phyloP scores from a whole-genome alignment of 1,284 basidiomycete genomes.

The Athelia sp. region DNA sequence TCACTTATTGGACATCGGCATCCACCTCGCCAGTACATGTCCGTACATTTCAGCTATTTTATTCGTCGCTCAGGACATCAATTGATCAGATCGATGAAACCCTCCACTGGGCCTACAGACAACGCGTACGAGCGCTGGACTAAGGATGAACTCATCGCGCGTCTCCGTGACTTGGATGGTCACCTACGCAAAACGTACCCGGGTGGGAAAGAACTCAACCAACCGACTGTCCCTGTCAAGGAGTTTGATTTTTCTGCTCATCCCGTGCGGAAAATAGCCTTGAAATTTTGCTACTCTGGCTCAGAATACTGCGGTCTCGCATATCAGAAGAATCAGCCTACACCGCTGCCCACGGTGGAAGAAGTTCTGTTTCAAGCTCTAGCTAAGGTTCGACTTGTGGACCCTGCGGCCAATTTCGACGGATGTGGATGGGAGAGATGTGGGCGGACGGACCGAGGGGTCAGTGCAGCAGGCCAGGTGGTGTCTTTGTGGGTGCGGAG shows the following conservation, averaged over 20 bases:
- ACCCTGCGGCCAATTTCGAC: slow-evolving; percentile 69
- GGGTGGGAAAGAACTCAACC: slow-evolving; percentile 7
- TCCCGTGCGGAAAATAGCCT: slow-evolving; percentile 82
- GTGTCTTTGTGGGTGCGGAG: slow-evolving; percentile 88
- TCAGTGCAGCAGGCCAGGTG: slow-evolving; percentile 93
- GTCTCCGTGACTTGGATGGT: slow-evolving; percentile 49
- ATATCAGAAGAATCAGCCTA: slow-evolving; percentile 57
- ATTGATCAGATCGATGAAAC: neutral
- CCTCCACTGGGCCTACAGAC: slow-evolving; percentile 5
- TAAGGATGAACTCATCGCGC: slow-evolving; percentile 62
- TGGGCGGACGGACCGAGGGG: slow-evolving; percentile 92
- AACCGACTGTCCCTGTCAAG: slow-evolving; percentile 16
- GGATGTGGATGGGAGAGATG: slow-evolving; percentile 90
- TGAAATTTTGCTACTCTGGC: slow-evolving; percentile 91
- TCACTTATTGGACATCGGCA: too few species aligned
- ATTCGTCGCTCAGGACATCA: slow-evolving; percentile 1
- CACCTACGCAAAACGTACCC: slow-evolving; percentile 4
- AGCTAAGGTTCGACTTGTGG: slow-evolving; percentile 71
- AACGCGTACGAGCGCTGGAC: slow-evolving; percentile 52
- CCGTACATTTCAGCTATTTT: neutral
- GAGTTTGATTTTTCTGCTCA: slow-evolving; percentile 65
- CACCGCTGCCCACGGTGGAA: slow-evolving; percentile 86
- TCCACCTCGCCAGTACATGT: neutral
- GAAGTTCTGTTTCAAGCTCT: slow-evolving; percentile 82
- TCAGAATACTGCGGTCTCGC: slow-evolving; percentile 91